Base-by-base conservation (phyloP, 2,329 filamentous ascomycete genomes). In the Hirsutella thompsonii region DNA sequence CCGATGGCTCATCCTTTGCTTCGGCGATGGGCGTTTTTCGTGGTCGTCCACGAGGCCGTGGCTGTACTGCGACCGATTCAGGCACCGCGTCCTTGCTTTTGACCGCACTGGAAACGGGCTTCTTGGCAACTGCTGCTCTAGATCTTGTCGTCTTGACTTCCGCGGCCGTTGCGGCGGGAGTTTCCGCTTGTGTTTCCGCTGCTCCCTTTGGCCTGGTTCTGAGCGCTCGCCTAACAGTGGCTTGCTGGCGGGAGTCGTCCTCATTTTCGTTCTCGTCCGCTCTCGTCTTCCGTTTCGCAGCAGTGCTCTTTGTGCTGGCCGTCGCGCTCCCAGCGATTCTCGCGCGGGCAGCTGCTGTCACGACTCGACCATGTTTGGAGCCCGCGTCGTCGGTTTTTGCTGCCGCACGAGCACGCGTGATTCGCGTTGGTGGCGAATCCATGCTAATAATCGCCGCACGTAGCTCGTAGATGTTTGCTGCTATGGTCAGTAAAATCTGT, bases 401-500 rank as follows among this genome's bases (percentile, higher is more conserved):
- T 21, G 65, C 64, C 26, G 66, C 64, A 43, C 67, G 58, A 36
- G 67, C 60, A 39, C 74, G 69, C 46, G 74, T 78, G 52, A 77
- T 67, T 47, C 74, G 70, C 59, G 76, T 76, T 29, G 74, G 74
- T 39, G 74, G 73, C 44, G 71, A 76, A 48, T 73, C 69, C 72
- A 78, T 53, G 13, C 30, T 43, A n/a, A 19, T 4, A 11, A 32
- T 14, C n/a, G 6, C 13, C 28, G 3, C n/a, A 8, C 5, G 18
- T 16, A n/a, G 30, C 11, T 33, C 30, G 32, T 2, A 8, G 14
- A 16, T 34, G 32, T 16, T 34, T 34, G n/a, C n/a, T 34, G n/a
- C 8, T 41, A 13, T n/a, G 39, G 39, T 41, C 46, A 44, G 35
- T 46, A 40, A 13, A 13, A 13, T n/a, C n/a, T n/a, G 18, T 8